Percentiles rank a stretch among this genome's conserved stretches.
phyloP scores from a whole-genome alignment of 148 eudicot genomes.

The Nepenthes gracilis region DNA sequence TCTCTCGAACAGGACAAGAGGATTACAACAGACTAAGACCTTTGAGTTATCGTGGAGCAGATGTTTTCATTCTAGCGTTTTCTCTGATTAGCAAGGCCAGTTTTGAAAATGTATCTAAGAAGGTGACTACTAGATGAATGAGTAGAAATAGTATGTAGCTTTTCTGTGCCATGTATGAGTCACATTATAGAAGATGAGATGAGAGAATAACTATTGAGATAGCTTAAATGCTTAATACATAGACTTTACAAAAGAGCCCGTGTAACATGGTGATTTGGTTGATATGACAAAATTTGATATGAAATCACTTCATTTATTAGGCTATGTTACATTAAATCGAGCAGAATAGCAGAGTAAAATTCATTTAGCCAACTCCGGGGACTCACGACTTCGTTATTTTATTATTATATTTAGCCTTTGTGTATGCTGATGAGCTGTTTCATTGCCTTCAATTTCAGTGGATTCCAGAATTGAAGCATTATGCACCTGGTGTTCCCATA shows the following conservation, averaged over 20 bases:
- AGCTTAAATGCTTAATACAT: no score
- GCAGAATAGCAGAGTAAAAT: no score
- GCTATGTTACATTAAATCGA: no score
- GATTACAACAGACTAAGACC: constrained; percentile 98
- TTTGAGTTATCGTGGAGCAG: constrained; percentile 97
- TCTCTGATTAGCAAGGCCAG: constrained; percentile 96
- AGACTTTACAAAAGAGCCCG: no score
- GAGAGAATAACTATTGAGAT: no score
- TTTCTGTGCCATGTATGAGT: no score
- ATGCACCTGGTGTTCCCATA: constrained; percentile 97
- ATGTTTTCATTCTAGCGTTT: constrained; percentile 91
- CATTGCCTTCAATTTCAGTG: constrained; percentile 43
- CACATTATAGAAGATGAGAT: no score
- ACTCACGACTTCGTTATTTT: not conserved
- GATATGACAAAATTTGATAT: no score
- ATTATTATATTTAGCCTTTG: not conserved
- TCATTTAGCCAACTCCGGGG: no score
- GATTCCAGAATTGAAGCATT: constrained; percentile 99
- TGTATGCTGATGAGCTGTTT: not conserved
- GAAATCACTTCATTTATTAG: no score
- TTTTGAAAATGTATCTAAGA: constrained; percentile 92
- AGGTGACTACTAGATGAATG: constrained; percentile 26
- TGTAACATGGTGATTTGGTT: no score
- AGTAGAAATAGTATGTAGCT: no score
- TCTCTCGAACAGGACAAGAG: constrained; percentile 72